Evolutionary conservation across 768 basidiomycete species (phyloP).

Genomic region (Lentinus brumalis): DNA sequence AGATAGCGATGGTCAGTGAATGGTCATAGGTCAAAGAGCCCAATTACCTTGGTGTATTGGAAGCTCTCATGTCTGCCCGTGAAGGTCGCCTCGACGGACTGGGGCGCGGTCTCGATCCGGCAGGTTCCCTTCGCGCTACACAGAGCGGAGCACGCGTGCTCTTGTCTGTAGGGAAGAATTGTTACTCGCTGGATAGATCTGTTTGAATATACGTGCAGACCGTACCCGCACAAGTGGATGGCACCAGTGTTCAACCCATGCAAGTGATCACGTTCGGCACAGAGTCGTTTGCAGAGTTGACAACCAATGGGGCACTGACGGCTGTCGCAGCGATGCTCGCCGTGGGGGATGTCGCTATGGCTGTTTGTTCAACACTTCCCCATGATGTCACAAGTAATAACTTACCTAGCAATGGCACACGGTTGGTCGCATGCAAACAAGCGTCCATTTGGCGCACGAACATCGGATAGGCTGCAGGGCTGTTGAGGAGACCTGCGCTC

Average conservation of each 20-base stretch:
- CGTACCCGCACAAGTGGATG: constrained; percentile 60
- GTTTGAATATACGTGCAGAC: not conserved
- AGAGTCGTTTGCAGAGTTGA: constrained; percentile 57
- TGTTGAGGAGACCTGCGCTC: constrained; percentile 20
- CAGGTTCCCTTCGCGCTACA: constrained; percentile 55
- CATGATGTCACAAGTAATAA: not conserved
- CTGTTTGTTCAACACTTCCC: not conserved
- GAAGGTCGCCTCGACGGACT: constrained; percentile 63
- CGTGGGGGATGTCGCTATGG: constrained; percentile 47
- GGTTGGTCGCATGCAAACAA: constrained; percentile 43
- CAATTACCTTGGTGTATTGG: constrained; percentile 60
- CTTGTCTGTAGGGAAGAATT: constrained; percentile 40
- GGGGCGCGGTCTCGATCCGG: constrained; percentile 58
- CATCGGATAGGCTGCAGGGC: constrained; percentile 43
- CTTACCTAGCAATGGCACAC: constrained; percentile 47
- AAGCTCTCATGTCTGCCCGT: constrained; percentile 61
- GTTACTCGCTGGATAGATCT: not conserved
- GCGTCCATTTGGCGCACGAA: constrained; percentile 33
- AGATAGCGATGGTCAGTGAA: not conserved
- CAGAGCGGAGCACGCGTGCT: constrained; percentile 45
- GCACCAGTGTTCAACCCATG: constrained; percentile 46
- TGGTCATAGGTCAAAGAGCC: not conserved
- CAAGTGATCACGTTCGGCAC: constrained; percentile 49
- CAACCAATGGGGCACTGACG: constrained; percentile 56
- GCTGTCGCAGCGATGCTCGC: constrained; percentile 51